These are phyloP conservation scores for Discostella pseudostelligera DNA, from an alignment of 108 stramenopile species.

Conservation along the genomic window DNA sequence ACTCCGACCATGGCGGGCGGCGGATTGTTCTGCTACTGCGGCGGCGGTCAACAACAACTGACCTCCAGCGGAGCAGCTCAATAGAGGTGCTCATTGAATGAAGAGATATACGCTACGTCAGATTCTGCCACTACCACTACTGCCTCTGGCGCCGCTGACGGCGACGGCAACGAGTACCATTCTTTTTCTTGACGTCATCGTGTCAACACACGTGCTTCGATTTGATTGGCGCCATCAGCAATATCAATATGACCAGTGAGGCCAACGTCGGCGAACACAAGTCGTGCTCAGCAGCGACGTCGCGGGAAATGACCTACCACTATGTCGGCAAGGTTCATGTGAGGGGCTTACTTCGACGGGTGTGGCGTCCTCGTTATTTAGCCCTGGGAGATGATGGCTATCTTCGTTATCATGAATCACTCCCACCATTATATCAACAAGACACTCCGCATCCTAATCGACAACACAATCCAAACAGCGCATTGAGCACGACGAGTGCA, in stretches of 20 bases:
- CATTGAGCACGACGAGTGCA: no score
- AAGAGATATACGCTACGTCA: no score
- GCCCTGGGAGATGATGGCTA: constrained; percentile 73
- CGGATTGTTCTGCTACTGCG: no score
- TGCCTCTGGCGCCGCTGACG: background rate
- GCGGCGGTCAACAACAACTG: no score
- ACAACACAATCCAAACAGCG: background rate
- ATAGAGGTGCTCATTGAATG: no score
- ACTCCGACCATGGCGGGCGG: no score
- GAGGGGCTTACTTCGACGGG: constrained; percentile 78
- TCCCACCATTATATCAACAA: constrained; percentile 34
- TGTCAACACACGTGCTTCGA: background rate
- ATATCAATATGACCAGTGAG: background rate
- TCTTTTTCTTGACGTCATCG: background rate
- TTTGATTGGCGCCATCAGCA: constrained; percentile 3
- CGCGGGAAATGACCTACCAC: constrained; percentile 39
- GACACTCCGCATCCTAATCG: constrained; percentile 22
- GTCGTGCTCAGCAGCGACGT: background rate
- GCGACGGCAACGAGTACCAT: background rate
- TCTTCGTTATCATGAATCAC: constrained; percentile 80
- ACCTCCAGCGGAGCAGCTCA: no score
- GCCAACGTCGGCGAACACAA: background rate
- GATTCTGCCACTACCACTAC: no score
- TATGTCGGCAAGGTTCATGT: constrained; percentile 73
- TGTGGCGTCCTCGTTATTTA: constrained; percentile 87